These are phyloP conservation scores for Cruciata laevipes DNA, from an alignment of 257 asterid species.

Conservation along the genomic window DNA sequence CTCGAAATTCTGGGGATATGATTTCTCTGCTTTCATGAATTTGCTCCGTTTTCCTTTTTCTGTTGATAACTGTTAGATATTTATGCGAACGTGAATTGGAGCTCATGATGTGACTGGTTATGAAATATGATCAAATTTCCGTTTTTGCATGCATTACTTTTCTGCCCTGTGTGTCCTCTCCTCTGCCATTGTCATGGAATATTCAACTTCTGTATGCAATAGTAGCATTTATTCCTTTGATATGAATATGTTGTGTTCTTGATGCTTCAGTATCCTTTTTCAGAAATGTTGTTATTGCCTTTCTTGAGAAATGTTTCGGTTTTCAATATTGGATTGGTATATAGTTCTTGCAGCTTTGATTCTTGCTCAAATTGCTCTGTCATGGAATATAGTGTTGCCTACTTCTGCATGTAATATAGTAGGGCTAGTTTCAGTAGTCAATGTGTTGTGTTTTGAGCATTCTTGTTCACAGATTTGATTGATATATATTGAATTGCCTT, in stretches of 20 bases:
- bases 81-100: neutral
- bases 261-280: neutral
- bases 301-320: neutral
- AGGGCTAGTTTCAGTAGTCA: no score
- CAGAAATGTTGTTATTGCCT: neutral
- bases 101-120: constrained; percentile 2
- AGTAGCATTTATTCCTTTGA: neutral
- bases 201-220: neutral
- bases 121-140: neutral
- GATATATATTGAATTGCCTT: no score
- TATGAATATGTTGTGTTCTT: neutral
- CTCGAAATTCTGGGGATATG: neutral
- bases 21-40: neutral
- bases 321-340: neutral
- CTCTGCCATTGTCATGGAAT: constrained; percentile 4
- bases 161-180: constrained; percentile 2
- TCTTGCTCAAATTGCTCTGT: no score
- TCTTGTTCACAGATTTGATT: no score
- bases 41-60: neutral
- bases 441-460: no score
- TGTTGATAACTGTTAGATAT: neutral
- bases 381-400: no score
- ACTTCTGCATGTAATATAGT: no score
- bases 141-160: neutral
- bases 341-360: no score